Evolutionary conservation across 2,329 filamentous ascomycete genomes (phyloP), one percentile per base, ranked within the genome.

Genomic region (Coleophoma eucalyptorum): DNA sequence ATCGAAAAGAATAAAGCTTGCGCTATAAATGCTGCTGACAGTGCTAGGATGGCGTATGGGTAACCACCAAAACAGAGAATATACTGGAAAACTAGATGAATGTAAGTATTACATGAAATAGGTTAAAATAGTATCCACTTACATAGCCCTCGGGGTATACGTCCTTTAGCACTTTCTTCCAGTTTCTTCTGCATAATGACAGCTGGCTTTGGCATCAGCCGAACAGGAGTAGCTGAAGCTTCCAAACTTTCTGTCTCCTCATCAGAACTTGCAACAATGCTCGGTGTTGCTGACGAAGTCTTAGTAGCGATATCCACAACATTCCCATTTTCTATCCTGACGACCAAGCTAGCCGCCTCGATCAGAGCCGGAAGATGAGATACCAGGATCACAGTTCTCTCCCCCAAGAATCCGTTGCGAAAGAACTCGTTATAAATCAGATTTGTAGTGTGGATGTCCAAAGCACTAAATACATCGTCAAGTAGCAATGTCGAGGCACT

Each of bases 401-500:
- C 42, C 4, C 42, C 42, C 19, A 44, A 32, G 26, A 44, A 44
- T n/a, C 42, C 42, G 10, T 44, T 44, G 19, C 42, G 42, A n/a
- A 44, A 44, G 26, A 44, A 44, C 13, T 44, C 42, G 12, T 46
- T 45, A 20, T 54, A 58, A 10, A 55, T 48, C 5, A 43, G 35
- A 3, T 37, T 50, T 37, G 54, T 47, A 18, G 58, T 60, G 37
- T 50, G 44, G 13, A 50, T 38, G 44, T 60, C 58, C 8, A 60
- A 45, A 10, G 55, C 58, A 18, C 51, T 56, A 18, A 60, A 56
- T 10, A 60, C 50, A 46, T 60, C 58, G 18, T 60, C 58, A 1
- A 60, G 50, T 41, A 60, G 49, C 11, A 55, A 42, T 8, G 37
- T 40, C 5, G 32, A 38, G 21, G 31, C 45, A 32, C 18, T 37